Base-by-base conservation (phyloP, 2,329 filamentous ascomycete species). In the Claviceps purpurea region DNA sequence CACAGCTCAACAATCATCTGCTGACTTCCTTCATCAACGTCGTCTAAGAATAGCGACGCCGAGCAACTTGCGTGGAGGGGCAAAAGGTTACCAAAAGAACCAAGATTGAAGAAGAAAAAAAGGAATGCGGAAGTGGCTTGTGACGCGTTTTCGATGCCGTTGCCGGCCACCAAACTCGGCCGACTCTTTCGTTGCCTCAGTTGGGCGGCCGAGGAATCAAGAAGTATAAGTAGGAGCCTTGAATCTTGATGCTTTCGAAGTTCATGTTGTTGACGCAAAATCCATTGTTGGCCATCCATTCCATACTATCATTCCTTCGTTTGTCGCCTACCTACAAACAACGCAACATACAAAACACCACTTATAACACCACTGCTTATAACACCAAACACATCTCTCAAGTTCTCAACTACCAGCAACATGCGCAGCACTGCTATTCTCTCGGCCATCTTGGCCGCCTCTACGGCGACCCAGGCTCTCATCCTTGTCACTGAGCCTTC, bases 381-480 rank as follows among this genome's bases (percentile, higher is more conserved):
- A 30, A 34, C 30, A 34, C 42, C 42, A 43, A 24, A 16, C 42
- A 43, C n/a, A 43, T 24, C 43, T 30, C 24, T 45, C 10, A 18
- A 24, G 18, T 22, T 30, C 24, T 45, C 10, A 18, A 24, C 34
- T 22, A 47, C n/a, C n/a, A 20, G 48, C 53, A 57, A 51, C 50
- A 60, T 60, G 58, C 58, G 58, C 50, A 50, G 52, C 52, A 52
- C 50, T 18, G 41, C 55, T 42, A 40, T 52, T 34, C 13, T 60
- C 52, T 47, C 55, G 20, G 52, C 54, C 50, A 30, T 51, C 54
- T 50, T 60, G 53, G 59, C 59, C 34, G 48, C 42, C 16, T 52
- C 51, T 13, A 49, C 47, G 30, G 42, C 53, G n/a, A 37, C 50
- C 16, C 50, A 52, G 24, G 41, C 26, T 11, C 26, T 20, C 2